Evolutionary conservation across 306 rosid species (phyloP), one percentile per base, ranked within the genome.

Genomic region (Myrica gale): DNA sequence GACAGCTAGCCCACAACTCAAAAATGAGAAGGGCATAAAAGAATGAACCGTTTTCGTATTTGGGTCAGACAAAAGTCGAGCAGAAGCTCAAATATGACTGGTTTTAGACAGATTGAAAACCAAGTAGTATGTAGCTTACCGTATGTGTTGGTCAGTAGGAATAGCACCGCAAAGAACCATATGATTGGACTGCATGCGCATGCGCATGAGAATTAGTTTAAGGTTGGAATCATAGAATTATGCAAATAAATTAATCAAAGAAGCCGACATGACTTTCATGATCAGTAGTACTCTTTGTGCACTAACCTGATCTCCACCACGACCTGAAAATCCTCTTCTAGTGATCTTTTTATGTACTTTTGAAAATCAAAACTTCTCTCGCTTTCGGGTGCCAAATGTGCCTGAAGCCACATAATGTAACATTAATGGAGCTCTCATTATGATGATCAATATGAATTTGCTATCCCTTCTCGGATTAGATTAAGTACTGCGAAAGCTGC

Each of bases 141-240:
- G 66, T 90, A 20, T 62, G 86, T 50, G 69, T 90, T 90, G 45
- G 93, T 74, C 23, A 94, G 78, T 45, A 94, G 77, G 78, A 84
- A 83, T 70, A 94, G 23, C 67, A 94, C 91, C 0, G 98, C 93
- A 45, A 79, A 79, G 76, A 90, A 60, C 98, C 98, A 94, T 74
- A 92, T 85, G 19, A 75, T 7, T 42, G 98, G 98, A 69, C 98
- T 92, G 96, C 87, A 94, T 90, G 95, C 88, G 92, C 65, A 56
- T 81, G 61, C 88, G 92, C 65, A 56, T 81, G 61, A 61, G 63
- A 17, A n/a, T n/a, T n/a, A 7, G 32, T 54, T 32, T 48, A 69
- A 83, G 73, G 11, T 68, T 75, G 71, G 20, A 26, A 39, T 56
- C 1, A 39, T 45, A 19, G 42, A n/a, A 60, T 23, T 4, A 20